phyloP scores from a whole-genome alignment of 495 filamentous ascomycete genomes.

The Gamarada debralockiae region DNA sequence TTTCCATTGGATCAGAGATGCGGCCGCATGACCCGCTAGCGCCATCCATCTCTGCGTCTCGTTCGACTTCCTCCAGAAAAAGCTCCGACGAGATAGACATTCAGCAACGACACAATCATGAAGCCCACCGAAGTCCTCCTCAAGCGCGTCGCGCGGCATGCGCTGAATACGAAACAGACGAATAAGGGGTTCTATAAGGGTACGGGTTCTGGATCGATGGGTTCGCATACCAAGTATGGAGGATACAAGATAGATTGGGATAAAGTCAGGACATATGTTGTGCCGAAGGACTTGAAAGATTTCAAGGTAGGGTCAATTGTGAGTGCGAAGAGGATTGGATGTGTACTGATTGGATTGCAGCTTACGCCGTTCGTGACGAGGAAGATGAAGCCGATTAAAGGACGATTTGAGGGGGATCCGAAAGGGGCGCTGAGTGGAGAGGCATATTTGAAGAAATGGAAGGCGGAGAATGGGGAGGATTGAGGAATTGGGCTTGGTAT shows the following conservation, averaged over 20 bases:
- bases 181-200: constrained; percentile 97
- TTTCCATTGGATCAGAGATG: neutral
- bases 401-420: constrained; percentile 42
- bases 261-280: constrained; percentile 88
- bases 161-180: constrained; percentile 86
- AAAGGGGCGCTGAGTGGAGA: constrained; percentile 52
- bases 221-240: constrained; percentile 79
- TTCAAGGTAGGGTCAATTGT: constrained; percentile 58
- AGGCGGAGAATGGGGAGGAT: constrained; percentile 61
- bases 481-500: constrained; percentile 29
- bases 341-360: constrained; percentile 38
- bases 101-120: constrained; percentile 34
- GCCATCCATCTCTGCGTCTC: neutral
- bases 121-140: constrained; percentile 69
- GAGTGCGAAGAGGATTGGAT: neutral
- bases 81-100: neutral
- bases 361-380: constrained; percentile 83
- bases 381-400: constrained; percentile 46
- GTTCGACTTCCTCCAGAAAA: neutral
- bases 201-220: constrained; percentile 81
- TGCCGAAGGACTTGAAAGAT: constrained; percentile 58
- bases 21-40: neutral
- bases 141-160: constrained; percentile 60
- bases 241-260: constrained; percentile 76
- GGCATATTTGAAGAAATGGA: constrained; percentile 63